Percentiles rank a stretch among this genome's conserved stretches.
These are phyloP conservation scores for Microthyrium microscopicum DNA, from an alignment of 2,329 filamentous ascomycete species.

Conservation along the genomic window DNA sequence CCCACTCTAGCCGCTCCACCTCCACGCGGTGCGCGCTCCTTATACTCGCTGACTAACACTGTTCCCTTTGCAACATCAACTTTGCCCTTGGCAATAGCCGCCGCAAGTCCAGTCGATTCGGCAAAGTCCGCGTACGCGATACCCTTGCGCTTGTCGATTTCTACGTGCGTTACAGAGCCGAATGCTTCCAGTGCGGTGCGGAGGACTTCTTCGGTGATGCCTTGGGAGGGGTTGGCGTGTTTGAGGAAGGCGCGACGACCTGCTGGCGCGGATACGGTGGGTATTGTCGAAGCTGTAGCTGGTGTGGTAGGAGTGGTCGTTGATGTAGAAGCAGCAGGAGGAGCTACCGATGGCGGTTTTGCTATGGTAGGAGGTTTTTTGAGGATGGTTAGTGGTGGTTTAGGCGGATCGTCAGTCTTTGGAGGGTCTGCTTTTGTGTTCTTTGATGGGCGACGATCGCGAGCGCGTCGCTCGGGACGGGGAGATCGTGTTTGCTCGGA, in stretches of 20 bases:
- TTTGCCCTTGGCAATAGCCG: constrained; percentile 67
- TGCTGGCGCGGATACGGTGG: too few species aligned
- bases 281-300: constrained; percentile 18
- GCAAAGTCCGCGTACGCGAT: constrained; percentile 88
- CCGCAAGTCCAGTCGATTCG: constrained; percentile 52
- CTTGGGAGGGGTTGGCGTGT: constrained; percentile 64
- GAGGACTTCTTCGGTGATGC: constrained; percentile 69
- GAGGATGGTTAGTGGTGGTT: constrained; percentile 19
- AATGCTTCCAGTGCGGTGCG: constrained; percentile 56
- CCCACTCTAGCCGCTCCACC: constrained; percentile 10
- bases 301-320: constrained; percentile 11
- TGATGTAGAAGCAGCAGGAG: constrained; percentile 15
- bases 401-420: constrained; percentile 12
- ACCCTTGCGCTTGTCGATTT: constrained; percentile 76
- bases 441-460: constrained; percentile 22
- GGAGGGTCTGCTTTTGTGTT: constrained; percentile 15
- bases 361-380: constrained; percentile 18
- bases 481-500: constrained; percentile 25
- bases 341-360: constrained; percentile 6
- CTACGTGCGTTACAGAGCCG: constrained; percentile 60
- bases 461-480: too few species aligned
- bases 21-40: constrained; percentile 32
- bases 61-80: constrained; percentile 69
- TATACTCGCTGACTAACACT: constrained; percentile 73
- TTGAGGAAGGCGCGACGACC: constrained; percentile 37